Conservation (phyloP, 129 eudicot species). For the Escallonia rubra region DNA sequence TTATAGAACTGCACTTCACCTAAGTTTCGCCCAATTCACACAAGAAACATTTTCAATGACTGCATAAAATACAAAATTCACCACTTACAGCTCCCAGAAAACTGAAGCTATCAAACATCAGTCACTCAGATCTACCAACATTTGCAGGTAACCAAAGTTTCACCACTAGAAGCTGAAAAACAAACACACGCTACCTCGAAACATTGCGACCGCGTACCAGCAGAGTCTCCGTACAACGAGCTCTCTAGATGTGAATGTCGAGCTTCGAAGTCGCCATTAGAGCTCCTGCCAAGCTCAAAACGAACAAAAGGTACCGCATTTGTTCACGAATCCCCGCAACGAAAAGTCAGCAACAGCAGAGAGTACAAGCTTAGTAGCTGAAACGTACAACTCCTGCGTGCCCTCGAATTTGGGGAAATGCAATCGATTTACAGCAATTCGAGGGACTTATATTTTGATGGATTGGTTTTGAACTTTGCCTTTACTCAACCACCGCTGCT, state of each 20-base stretch:
- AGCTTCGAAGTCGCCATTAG: not conserved
- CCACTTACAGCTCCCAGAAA: too few species aligned
- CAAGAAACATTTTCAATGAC: not conserved
- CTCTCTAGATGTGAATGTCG: not conserved
- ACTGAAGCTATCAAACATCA: too few species aligned
- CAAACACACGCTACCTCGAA: conserved; percentile 1
- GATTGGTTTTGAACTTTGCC: not conserved
- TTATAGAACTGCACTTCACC: not conserved
- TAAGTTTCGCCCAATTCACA: not conserved
- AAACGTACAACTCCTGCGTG: not conserved
- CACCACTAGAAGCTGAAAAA: not conserved
- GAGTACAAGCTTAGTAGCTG: not conserved
- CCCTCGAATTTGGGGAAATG: not conserved
- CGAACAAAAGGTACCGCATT: not conserved
- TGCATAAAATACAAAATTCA: too few species aligned
- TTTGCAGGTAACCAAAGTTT: not conserved
- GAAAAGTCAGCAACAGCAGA: not conserved
- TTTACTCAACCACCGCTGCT: too few species aligned
- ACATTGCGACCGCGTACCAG: not conserved
- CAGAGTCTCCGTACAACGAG: not conserved
- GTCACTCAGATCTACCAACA: conserved; percentile 7
- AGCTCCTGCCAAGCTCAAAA: not conserved
- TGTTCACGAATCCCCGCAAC: not conserved
- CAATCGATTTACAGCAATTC: not conserved
- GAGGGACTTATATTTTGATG: not conserved